A percentile compares a stretch with the other conserved stretches of the same genome.
Conservation (phyloP, 768 basidiomycete species). For the Russula virescens region DNA sequence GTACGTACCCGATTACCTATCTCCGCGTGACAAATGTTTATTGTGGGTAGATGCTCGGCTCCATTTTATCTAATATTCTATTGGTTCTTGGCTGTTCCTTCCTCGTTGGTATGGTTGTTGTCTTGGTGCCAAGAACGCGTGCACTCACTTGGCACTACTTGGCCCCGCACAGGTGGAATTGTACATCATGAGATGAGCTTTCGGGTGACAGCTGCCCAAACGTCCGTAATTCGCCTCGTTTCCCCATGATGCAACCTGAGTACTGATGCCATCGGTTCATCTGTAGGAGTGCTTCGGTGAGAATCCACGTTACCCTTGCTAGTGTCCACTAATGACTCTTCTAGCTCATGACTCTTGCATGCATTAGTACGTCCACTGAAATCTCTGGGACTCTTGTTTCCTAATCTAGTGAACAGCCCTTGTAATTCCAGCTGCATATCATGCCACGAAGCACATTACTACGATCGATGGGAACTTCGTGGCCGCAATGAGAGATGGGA, state of each 20-base stretch:
- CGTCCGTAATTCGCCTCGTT: slow-evolving; percentile 41
- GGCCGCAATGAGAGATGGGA: slow-evolving; percentile 21
- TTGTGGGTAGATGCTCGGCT: slow-evolving; percentile 68
- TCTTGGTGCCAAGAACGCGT: not conserved
- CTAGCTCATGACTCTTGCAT: slow-evolving; percentile 79
- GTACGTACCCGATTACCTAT: slow-evolving; percentile 35
- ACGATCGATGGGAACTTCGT: not conserved
- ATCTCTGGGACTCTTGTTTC: too few relatives aligned
- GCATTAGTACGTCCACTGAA: slow-evolving; percentile 56
- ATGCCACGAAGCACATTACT: slow-evolving; percentile 36
- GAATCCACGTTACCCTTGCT: not conserved
- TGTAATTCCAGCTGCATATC: slow-evolving; percentile 87
- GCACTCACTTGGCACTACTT: not conserved
- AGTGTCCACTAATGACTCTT: slow-evolving; percentile 9
- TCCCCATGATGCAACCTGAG: not conserved
- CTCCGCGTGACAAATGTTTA: slow-evolving; percentile 3
- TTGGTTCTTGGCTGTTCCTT: slow-evolving; percentile 90
- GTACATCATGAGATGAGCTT: slow-evolving; percentile 64
- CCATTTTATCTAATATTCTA: slow-evolving; percentile 84
- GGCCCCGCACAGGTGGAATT: slow-evolving; percentile 49
- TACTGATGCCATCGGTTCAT: not conserved
- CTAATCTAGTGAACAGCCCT: slow-evolving; percentile 44
- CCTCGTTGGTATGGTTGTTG: slow-evolving; percentile 54
- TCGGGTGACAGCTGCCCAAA: slow-evolving; percentile 80
- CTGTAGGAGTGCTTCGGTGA: slow-evolving; percentile 20